Conservation (phyloP, 2,329 filamentous ascomycete genomes). For the Penicillium sp. region DNA sequence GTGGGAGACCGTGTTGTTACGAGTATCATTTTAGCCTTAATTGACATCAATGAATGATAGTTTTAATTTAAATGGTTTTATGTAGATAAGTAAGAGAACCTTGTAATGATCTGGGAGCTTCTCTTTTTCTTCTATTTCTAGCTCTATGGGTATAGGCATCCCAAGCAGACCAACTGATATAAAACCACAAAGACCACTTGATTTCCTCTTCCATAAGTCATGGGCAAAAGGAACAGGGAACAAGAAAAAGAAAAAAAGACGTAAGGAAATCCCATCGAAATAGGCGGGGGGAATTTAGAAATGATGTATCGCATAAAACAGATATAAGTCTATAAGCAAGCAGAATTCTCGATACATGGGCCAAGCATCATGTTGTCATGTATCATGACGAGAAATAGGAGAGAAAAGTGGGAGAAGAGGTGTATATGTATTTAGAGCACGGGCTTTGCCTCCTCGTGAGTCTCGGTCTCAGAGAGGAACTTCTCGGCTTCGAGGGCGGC, state of each 20-base stretch:
- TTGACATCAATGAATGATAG: conserved; percentile 1
- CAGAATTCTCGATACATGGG: neutral
- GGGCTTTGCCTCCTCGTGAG: conserved; percentile 39
- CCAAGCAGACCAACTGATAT: neutral
- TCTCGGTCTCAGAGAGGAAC: conserved; percentile 75
- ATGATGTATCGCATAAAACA: conserved; percentile 8
- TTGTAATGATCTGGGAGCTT: neutral
- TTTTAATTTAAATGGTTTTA: neutral
- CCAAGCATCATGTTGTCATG: conserved; percentile 3
- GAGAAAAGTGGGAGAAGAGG: neutral
- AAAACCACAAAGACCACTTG: neutral
- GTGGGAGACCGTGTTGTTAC: neutral
- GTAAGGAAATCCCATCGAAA: conserved; percentile 11
- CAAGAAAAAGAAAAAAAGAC: conserved; percentile 5
- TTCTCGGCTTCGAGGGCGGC: conserved; percentile 96
- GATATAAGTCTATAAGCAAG: conserved; percentile 11
- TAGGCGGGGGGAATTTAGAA: conserved; percentile 17
- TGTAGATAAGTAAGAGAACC: neutral
- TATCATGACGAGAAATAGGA: conserved; percentile 6
- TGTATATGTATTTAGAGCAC: conserved; percentile 50
- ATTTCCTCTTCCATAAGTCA: neutral
- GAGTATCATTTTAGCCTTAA: conserved; percentile 1
- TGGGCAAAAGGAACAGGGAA: conserved; percentile 1
- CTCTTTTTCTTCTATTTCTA: conserved; percentile 19
- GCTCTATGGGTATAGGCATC: conserved; percentile 13